phyloP scores from a whole-genome alignment of 139 green algal genomes.

The Tetratostichococcus sp. region DNA sequence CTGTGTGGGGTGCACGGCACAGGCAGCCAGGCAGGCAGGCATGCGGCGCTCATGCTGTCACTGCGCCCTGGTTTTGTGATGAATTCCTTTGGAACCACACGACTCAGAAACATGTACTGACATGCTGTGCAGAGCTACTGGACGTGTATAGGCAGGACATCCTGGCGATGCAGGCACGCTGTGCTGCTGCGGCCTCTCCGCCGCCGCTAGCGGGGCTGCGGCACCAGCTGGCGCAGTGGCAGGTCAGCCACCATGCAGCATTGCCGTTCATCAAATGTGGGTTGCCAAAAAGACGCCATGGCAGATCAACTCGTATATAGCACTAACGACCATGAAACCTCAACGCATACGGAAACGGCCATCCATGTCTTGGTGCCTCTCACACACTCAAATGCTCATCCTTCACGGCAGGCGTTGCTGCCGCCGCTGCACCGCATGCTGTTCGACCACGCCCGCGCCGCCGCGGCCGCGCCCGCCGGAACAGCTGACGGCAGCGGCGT shows the following conservation, averaged over 20 bases:
- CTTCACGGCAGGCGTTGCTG: conserved; percentile 52
- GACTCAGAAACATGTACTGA: no score
- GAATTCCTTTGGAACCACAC: no score
- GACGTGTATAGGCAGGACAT: conserved; percentile 70
- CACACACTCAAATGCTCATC: neutral
- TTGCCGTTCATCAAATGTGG: no score
- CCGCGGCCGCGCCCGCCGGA: conserved; percentile 11
- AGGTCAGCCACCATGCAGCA: conserved; percentile 9
- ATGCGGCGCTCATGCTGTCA: no score
- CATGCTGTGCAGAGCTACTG: conserved; percentile 64
- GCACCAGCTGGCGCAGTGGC: conserved; percentile 62
- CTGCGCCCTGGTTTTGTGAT: no score
- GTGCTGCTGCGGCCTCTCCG: conserved; percentile 19
- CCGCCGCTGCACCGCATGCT: conserved; percentile 58
- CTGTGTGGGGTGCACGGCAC: no score
- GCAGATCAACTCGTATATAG: no score
- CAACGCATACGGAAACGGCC: no score
- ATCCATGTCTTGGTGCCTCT: no score
- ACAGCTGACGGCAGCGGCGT: conserved; percentile 21
- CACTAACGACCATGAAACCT: no score
- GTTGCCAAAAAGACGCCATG: no score
- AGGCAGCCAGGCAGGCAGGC: no score
- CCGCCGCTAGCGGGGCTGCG: conserved; percentile 50
- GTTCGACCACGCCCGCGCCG: conserved; percentile 10
- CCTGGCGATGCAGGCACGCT: conserved; percentile 58